These are phyloP conservation scores for Bipolaris gigantea DNA, from an alignment of 2,329 filamentous ascomycete species.

Conservation along the genomic window DNA sequence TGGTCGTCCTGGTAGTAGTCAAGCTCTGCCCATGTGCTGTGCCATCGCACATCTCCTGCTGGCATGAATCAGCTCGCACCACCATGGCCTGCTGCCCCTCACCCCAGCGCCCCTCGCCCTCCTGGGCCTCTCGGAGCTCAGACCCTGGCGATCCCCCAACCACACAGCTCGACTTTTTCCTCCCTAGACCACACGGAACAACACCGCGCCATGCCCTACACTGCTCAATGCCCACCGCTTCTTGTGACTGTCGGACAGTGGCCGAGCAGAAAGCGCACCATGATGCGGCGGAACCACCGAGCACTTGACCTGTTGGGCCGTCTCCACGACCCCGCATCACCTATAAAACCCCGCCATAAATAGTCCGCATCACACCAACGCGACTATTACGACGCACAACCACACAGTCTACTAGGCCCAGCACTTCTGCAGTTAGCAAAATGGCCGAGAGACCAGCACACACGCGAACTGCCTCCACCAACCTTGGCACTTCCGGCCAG, in stretches of 20 bases:
- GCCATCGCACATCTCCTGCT: too few relatives aligned
- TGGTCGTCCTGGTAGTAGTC: background rate
- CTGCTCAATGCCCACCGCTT: background rate
- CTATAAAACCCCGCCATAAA: slow-evolving; percentile 26
- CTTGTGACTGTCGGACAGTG: slow-evolving; percentile 6
- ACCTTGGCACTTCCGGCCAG: slow-evolving; percentile 36
- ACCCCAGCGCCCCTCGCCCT: background rate
- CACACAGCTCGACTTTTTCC: background rate
- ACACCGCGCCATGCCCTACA: background rate
- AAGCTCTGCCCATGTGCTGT: background rate
- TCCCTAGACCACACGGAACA: background rate
- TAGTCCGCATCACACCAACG: background rate
- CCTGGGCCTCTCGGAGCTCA: background rate
- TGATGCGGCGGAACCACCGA: slow-evolving; percentile 21
- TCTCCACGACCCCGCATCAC: slow-evolving; percentile 22
- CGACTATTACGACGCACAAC: background rate
- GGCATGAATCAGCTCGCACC: slow-evolving; percentile 4
- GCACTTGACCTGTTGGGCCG: slow-evolving; percentile 18
- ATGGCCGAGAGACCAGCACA: slow-evolving; percentile 45
- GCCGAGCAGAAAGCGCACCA: slow-evolving; percentile 2
- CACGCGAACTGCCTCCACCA: slow-evolving; percentile 45
- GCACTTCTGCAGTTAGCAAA: slow-evolving; percentile 7
- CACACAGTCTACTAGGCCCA: slow-evolving; percentile 1
- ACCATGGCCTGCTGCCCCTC: slow-evolving; percentile 2
- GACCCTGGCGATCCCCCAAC: slow-evolving; percentile 10